phyloP scores from a whole-genome alignment of 2,329 filamentous ascomycete genomes.

The Allantophomopsis lycopodina region DNA sequence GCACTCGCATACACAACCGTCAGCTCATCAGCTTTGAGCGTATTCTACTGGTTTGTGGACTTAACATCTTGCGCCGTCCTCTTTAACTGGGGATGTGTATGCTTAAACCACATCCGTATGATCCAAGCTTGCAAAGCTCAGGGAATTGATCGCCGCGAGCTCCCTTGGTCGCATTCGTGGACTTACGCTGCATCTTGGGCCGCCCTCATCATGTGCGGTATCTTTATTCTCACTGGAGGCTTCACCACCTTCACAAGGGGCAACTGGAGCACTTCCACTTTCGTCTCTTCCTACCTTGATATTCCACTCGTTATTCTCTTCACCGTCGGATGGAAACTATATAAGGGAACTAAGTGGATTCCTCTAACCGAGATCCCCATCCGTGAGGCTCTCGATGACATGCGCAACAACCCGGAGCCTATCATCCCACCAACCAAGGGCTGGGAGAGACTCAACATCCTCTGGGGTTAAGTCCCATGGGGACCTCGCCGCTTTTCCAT shows the following conservation, averaged over 20 bases:
- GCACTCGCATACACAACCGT: too few species aligned
- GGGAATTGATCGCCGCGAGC: conserved; percentile 50
- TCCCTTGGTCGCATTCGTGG: conserved; percentile 55
- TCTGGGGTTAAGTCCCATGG: too few species aligned
- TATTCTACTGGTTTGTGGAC: conserved; percentile 53
- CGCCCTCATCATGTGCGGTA: conserved; percentile 42
- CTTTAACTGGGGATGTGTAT: conserved; percentile 59
- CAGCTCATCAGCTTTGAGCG: too few species aligned
- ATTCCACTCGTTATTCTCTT: conserved; percentile 24
- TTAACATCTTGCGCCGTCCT: conserved; percentile 61
- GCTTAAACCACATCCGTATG: conserved; percentile 59
- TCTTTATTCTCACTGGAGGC: conserved; percentile 58
- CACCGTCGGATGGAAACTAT: conserved; percentile 37
- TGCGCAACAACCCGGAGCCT: too few species aligned
- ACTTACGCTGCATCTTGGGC: conserved; percentile 50
- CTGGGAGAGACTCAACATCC: too few species aligned
- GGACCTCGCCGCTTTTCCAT: too few species aligned
- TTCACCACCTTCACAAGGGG: conserved; percentile 36
- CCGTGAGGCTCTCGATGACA: too few species aligned
- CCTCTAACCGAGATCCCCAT: too few species aligned
- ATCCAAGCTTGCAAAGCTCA: conserved; percentile 55
- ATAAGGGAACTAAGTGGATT: conserved; percentile 27
- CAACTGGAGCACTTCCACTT: background rate
- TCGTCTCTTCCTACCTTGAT: conserved; percentile 14
- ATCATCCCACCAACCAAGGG: too few species aligned